Conservation (phyloP, 1,284 basidiomycete genomes). For the Ustilago crameri region DNA sequence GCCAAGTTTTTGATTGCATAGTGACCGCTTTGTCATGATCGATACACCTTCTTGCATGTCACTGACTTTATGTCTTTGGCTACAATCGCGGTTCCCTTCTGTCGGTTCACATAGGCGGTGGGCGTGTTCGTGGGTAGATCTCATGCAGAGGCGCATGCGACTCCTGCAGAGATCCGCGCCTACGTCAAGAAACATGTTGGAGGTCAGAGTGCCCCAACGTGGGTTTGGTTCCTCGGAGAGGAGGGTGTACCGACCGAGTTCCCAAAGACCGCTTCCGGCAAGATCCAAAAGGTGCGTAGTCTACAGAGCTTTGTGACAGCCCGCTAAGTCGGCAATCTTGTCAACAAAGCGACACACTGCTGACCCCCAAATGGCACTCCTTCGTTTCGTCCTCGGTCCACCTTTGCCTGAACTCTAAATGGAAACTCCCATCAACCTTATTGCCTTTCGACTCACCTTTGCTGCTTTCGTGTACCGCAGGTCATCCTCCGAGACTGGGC, state of each 20-base stretch:
- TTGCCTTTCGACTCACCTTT: constrained; percentile 3
- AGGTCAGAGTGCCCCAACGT: constrained; percentile 73
- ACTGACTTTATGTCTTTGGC: background rate
- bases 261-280: constrained; percentile 87
- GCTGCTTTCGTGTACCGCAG: constrained; percentile 8
- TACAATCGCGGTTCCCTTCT: background rate
- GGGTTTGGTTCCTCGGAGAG: constrained; percentile 84
- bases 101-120: constrained; percentile 34
- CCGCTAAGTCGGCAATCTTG: background rate
- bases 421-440: constrained; percentile 1
- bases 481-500: constrained; percentile 71
- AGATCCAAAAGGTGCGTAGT: constrained; percentile 79
- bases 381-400: constrained; percentile 26
- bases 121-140: constrained; percentile 53
- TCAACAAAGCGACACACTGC: constrained; percentile 3
- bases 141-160: constrained; percentile 26
- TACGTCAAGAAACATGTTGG: constrained; percentile 54
- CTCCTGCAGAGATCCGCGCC: constrained; percentile 71
- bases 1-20: too few relatives aligned
- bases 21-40: too few relatives aligned
- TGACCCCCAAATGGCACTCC: constrained; percentile 10
- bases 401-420: constrained; percentile 13
- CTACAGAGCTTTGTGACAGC: background rate
- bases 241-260: constrained; percentile 74
- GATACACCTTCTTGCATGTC: too few relatives aligned